phyloP scores from a whole-genome alignment of 2,329 filamentous ascomycete species.

The Diaporthe sp. region DNA sequence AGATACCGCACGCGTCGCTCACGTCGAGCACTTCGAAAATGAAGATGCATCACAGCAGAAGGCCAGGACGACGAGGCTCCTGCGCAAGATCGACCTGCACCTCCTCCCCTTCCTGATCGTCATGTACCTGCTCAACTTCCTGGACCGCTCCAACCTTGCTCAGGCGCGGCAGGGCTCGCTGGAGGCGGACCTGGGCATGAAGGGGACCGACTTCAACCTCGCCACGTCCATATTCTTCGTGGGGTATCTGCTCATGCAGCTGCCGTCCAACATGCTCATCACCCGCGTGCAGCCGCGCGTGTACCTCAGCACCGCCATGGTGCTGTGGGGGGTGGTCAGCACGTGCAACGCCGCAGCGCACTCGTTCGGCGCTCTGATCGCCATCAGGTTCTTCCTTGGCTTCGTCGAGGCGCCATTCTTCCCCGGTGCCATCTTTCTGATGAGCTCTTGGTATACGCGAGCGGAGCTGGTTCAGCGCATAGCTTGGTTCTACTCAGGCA shows the following conservation, averaged over 20 bases:
- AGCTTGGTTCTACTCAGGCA: constrained; percentile 62
- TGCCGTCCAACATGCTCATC: constrained; percentile 70
- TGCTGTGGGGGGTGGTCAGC: constrained; percentile 56
- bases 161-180: constrained; percentile 68
- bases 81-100: constrained; percentile 66
- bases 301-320: constrained; percentile 65
- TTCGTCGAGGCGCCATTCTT: constrained; percentile 64
- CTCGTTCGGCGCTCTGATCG: constrained; percentile 58
- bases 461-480: constrained; percentile 60
- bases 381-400: constrained; percentile 63
- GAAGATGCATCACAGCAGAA: constrained; percentile 36
- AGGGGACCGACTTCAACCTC: constrained; percentile 69
- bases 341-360: constrained; percentile 62
- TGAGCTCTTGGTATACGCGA: constrained; percentile 62
- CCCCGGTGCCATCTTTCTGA: constrained; percentile 61
- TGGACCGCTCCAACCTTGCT: constrained; percentile 66
- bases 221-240: constrained; percentile 70
- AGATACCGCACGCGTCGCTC: background rate
- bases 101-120: constrained; percentile 67
- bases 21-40: constrained; percentile 33
- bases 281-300: constrained; percentile 66
- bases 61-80: constrained; percentile 46
- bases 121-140: constrained; percentile 70
- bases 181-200: constrained; percentile 67
- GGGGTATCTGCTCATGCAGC: constrained; percentile 72